Conservation (phyloP, 352 stramenopile species). For the Pythium insidiosum region DNA sequence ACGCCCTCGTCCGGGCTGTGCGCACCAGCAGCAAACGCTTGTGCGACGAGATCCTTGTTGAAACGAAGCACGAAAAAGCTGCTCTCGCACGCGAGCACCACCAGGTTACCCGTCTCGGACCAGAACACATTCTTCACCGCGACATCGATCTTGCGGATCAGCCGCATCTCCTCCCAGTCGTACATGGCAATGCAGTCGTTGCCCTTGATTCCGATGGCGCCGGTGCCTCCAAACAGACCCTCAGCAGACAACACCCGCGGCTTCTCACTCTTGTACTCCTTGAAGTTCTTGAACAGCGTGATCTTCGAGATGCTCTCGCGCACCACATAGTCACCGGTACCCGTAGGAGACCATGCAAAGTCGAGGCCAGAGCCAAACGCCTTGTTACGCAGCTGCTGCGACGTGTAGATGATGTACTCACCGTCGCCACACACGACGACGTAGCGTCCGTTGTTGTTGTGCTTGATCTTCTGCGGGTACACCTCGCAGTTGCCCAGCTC, state of each 20-base stretch:
- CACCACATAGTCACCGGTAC: slow-evolving; percentile 98
- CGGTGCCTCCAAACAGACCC: slow-evolving; percentile 92
- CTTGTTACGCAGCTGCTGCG: slow-evolving; percentile 93
- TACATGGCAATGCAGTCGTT: slow-evolving; percentile 97
- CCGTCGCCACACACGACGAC: slow-evolving; percentile 98
- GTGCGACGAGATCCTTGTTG: slow-evolving; percentile 86
- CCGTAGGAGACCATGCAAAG: slow-evolving; percentile 96
- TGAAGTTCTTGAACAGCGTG: slow-evolving; percentile 99
- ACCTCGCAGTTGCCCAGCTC: slow-evolving; percentile 97
- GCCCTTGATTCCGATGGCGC: slow-evolving; percentile 94
- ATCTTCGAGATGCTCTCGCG: slow-evolving; percentile 94
- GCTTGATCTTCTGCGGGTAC: slow-evolving; percentile 95
- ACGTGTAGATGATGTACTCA: slow-evolving; percentile 99
- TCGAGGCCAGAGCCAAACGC: slow-evolving; percentile 96
- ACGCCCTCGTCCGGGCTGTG: slow-evolving; percentile 92
- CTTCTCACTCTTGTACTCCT: slow-evolving; percentile 93
- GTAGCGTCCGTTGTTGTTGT: slow-evolving; percentile 99
- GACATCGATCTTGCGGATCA: slow-evolving; percentile 98
- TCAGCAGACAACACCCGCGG: slow-evolving; percentile 93
- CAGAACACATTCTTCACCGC: slow-evolving; percentile 96
- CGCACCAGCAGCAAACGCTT: slow-evolving; percentile 85
- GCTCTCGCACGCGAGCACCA: slow-evolving; percentile 93
- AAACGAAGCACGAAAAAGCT: slow-evolving; percentile 96
- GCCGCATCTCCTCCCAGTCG: slow-evolving; percentile 97
- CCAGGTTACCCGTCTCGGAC: slow-evolving; percentile 94